phyloP scores from a whole-genome alignment of 257 asterid species.

The Scutellaria baicalensis region DNA sequence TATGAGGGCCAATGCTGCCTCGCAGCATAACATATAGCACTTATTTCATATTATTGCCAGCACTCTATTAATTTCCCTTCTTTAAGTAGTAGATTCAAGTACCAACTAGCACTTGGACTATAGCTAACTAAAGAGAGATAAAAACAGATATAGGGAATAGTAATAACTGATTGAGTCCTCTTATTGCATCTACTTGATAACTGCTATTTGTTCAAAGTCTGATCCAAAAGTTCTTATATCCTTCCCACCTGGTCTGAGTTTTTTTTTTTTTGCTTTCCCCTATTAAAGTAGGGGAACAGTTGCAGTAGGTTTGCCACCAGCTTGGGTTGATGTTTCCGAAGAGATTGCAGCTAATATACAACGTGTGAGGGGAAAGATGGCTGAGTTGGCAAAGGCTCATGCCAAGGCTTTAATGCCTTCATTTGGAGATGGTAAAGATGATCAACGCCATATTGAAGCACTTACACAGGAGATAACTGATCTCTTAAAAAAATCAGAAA shows the following conservation, averaged over 20 bases:
- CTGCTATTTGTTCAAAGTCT: background rate
- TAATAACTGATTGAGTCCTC: background rate
- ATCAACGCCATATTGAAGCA: constrained; percentile 79
- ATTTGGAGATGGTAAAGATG: constrained; percentile 98
- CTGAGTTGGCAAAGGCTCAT: constrained; percentile 90
- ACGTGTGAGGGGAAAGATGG: constrained; percentile 68
- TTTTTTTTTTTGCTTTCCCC: too few species aligned
- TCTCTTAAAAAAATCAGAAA: constrained; percentile 76
- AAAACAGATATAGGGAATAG: background rate
- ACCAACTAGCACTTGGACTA: background rate
- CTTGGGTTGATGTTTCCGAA: constrained; percentile 97
- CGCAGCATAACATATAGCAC: background rate
- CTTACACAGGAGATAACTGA: constrained; percentile 91
- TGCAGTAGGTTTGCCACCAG: constrained; percentile 94
- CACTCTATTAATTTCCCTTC: background rate
- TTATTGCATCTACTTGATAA: background rate
- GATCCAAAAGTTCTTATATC: background rate
- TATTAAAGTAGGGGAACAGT: constrained; percentile 67
- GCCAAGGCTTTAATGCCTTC: constrained; percentile 99
- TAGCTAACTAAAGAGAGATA: background rate
- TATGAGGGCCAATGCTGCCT: background rate
- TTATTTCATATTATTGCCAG: background rate
- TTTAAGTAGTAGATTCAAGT: background rate
- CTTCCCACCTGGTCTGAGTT: constrained; percentile 2
- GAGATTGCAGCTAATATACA: constrained; percentile 81